phyloP scores from a whole-genome alignment of 805 yeast species.

The Debaryomyces tyrocola region DNA sequence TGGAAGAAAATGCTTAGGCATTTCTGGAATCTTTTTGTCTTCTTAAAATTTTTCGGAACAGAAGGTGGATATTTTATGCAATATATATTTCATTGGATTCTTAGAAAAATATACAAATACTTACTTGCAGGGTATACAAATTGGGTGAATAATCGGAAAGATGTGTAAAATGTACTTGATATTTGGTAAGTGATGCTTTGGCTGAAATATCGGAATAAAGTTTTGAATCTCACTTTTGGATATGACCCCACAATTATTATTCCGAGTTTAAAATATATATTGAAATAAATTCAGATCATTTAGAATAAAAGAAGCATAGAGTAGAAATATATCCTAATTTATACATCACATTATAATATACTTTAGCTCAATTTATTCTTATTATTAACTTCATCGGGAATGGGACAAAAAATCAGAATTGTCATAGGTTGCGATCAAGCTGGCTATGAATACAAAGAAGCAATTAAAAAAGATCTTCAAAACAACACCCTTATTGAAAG shows the following conservation, averaged over 20 bases:
- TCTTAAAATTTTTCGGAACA: not conserved
- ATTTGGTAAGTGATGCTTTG: not conserved
- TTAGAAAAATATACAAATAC: no score
- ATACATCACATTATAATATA: no score
- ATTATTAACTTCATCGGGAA: not conserved
- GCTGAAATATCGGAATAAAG: not conserved
- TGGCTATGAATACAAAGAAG: slow-evolving; percentile 43
- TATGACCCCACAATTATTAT: no score
- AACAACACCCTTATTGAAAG: slow-evolving; percentile 23
- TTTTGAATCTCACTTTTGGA: not conserved
- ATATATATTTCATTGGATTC: no score
- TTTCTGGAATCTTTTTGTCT: slow-evolving; percentile 6
- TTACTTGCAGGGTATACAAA: not conserved
- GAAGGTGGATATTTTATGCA: no score
- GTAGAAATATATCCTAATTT: no score
- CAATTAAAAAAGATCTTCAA: slow-evolving; percentile 34
- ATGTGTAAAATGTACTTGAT: not conserved
- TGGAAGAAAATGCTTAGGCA: slow-evolving; percentile 42
- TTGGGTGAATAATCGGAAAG: not conserved
- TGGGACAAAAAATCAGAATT: slow-evolving; percentile 17
- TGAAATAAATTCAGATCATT: no score
- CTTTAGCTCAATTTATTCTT: no score
- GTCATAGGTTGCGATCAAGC: slow-evolving; percentile 47
- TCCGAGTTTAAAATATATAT: no score
- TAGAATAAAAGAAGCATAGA: no score